Evolutionary conservation across 1,284 basidiomycete genomes (phyloP).

Genomic region (Cryptococcus hybrid): DNA sequence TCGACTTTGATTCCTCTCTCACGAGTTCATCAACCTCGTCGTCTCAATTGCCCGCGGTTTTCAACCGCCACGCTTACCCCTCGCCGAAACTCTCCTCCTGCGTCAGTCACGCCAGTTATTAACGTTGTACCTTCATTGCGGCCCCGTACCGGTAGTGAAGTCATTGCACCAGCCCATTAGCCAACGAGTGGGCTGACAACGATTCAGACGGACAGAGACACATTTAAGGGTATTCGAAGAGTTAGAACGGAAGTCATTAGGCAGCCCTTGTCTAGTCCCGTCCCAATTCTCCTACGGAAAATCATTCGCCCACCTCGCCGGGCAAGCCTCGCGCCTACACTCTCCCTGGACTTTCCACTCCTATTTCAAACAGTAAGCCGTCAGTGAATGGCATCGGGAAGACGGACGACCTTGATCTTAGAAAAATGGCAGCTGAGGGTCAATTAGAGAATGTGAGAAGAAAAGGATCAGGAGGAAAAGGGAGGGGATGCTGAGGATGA

Average conservation of each 20-base stretch:
- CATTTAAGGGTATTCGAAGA: conserved; percentile 17
- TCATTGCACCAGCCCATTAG: conserved; percentile 42
- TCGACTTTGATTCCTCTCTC: too few relatives aligned
- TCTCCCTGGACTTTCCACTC: conserved; percentile 15
- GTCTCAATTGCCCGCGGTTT: too few relatives aligned
- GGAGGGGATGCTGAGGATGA: conserved; percentile 9
- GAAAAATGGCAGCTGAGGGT: conserved; percentile 20
- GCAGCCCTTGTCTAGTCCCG: not conserved
- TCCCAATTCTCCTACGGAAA: not conserved
- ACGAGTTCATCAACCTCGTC: too few relatives aligned
- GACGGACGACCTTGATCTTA: conserved; percentile 23
- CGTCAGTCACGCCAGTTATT: not conserved
- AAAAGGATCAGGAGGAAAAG: conserved; percentile 7
- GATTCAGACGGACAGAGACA: conserved; percentile 8
- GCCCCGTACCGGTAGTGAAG: conserved; percentile 31
- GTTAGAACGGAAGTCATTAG: conserved; percentile 25
- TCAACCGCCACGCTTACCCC: not conserved
- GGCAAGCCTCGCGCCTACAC: conserved; percentile 35
- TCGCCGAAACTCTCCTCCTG: not conserved
- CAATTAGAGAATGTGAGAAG: conserved; percentile 14
- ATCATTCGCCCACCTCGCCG: conserved; percentile 5
- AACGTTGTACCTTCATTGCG: conserved; percentile 4
- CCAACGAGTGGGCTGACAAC: conserved; percentile 36
- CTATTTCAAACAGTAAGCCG: not conserved
- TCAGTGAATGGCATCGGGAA: conserved; percentile 9